These are phyloP conservation scores for Hypomontagnella submonticulosa DNA, from an alignment of 495 filamentous ascomycete species.

Conservation along the genomic window DNA sequence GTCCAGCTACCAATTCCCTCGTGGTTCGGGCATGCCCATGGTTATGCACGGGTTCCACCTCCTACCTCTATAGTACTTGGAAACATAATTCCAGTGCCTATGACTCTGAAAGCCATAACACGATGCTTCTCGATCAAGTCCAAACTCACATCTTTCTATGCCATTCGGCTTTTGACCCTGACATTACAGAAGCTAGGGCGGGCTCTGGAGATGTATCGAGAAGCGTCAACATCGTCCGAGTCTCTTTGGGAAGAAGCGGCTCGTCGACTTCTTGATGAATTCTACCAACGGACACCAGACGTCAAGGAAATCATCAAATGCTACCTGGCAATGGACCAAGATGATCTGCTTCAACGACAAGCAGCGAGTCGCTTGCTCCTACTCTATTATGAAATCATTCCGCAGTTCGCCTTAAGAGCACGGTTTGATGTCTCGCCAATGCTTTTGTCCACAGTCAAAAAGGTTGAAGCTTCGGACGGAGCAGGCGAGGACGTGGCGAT, in stretches of 20 bases:
- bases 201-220: slow-evolving; percentile 65
- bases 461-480: slow-evolving; percentile 34
- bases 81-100: slow-evolving; percentile 84
- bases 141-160: slow-evolving; percentile 82
- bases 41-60: slow-evolving; percentile 73
- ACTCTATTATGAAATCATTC: slow-evolving; percentile 83
- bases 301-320: slow-evolving; percentile 79
- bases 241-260: slow-evolving; percentile 73
- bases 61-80: slow-evolving; percentile 80
- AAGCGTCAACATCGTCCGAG: slow-evolving; percentile 54
- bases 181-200: slow-evolving; percentile 80
- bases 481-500: slow-evolving; percentile 59
- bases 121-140: slow-evolving; percentile 80
- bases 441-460: slow-evolving; percentile 70
- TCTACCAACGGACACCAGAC: slow-evolving; percentile 79
- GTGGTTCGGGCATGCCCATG: slow-evolving; percentile 67
- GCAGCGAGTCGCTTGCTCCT: slow-evolving; percentile 77
- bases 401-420: slow-evolving; percentile 80
- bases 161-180: slow-evolving; percentile 77
- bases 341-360: slow-evolving; percentile 80
- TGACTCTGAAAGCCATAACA: slow-evolving; percentile 78
- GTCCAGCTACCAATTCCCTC: slow-evolving; percentile 77
- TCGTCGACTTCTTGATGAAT: slow-evolving; percentile 73
- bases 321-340: slow-evolving; percentile 71
- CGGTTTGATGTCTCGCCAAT: slow-evolving; percentile 85